Evolutionary conservation across 1,139 yeast species (phyloP), one percentile per base, ranked within the genome.

Genomic region (Sugiyamaella paludigena): DNA sequence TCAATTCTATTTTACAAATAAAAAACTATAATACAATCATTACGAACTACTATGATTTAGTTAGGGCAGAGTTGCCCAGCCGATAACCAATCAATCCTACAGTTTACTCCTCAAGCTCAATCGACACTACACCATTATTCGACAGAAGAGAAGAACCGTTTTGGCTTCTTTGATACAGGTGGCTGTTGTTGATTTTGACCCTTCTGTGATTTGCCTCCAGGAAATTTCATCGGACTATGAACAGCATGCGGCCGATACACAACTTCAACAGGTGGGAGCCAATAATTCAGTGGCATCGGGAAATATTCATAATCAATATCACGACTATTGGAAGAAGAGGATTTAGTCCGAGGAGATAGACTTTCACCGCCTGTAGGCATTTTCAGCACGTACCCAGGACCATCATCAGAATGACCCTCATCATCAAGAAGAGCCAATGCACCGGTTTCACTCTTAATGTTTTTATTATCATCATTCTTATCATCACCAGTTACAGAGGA

Each of bases 231-330:
- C 2, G 63, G 63, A 40, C 59, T 81, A 58, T 78, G 83, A 1
- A 77, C 80, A 6, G 81, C 74, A 59, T 79, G 84, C 0, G 84
- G 84, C 54, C 79, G 75, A 59, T 79, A 79, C 8, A 79, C 83
- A 45, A 76, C 81, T 59, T 79, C 80, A 28, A 79, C 78, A 0
- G 83, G 84, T 8, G 83, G 82, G 45, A 78, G 66, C 63, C 79
- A 79, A 59, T 79, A 79, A 35, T 77, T 80, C 52, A 70, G 72
- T 49, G 80, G 78, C 48, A 79, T 75, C 1, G 83, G 83, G 62
- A 77, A 78, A 54, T 79, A 79, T 55, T 78, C 78, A 60, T 79
- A 79, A 45, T 63, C 67, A 24, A 52, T 52, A 36, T 59, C 62
- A 15, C 53, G 43, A 29, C 36, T 34, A n/a, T 45, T 37, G 36